Base-by-base conservation (phyloP, 108 stramenopile genomes). In the Cyclotella kingstonii region DNA sequence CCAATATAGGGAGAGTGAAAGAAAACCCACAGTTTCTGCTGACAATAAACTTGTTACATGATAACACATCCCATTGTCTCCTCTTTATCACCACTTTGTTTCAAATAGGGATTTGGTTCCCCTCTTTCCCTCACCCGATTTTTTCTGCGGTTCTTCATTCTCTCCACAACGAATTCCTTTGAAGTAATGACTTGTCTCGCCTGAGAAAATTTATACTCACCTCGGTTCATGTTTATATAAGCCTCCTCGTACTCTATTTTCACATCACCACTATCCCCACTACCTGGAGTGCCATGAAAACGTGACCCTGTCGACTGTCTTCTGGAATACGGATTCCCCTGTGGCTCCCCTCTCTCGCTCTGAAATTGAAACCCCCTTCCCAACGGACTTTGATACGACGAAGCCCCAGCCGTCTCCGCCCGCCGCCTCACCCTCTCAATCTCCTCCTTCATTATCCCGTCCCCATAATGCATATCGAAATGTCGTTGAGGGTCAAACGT, bases 401-500 rank as follows among this genome's bases (percentile, higher is more conserved):
- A 80, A 21, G 76, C 81, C 36, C 51, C 70, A 2, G 78, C 81
- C n/a, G 41, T 54, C 47, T 88, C 68, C 9, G 83, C 83, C 26
- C 86, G 68, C 41, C 74, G 71, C 12, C 76, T 54, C 8, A 86
- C 86, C 35, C 69, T 51, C 59, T 81, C 82, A 0, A 93, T 74
- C 17, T 84, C 86, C 44, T 93, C 87, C 31, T 60, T 76, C 72
- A 81, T 81, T 79, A 90, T 85, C 8, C 91, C 91, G 43, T 86
- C 76, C 30, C 91, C 91, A 46, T 93, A 93, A 57, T 93, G 91
- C 84, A 88, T 86, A 48, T 93, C 91, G 31, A 73, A 87, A 68
- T 90, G 89, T 39, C 72, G 63, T 38, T 84, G 79, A 14, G 69
- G 75, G 68, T 93, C 84, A 73, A 87, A 90, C 19, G 74, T 84